Evolutionary conservation across 2,329 filamentous ascomycete species (phyloP), one percentile per base, ranked within the genome.

Genomic region (Dothideomycetes sp.): DNA sequence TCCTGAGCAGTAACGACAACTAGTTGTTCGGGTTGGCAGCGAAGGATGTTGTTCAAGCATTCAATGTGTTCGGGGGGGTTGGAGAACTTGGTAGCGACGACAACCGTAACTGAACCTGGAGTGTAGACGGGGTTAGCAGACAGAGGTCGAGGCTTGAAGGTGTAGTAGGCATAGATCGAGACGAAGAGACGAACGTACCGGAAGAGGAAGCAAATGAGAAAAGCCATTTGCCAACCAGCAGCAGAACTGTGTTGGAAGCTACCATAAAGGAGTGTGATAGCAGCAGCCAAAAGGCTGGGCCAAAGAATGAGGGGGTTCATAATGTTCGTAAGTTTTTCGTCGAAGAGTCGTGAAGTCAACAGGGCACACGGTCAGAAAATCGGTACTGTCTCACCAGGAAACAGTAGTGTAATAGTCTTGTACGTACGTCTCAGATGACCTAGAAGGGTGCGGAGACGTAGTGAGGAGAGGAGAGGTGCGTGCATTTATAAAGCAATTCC

Each of bases 81-180:
- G 40, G 53, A 53, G 47, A 57, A 60, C 2, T 54, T 56, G 1
- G 57, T 60, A 1, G 57, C 57, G 14, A 59, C 46, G 19, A 59
- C 42, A 33, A 59, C 52, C 1, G 54, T 53, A 16, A 51, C 53
- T 42, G 59, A 53, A 10, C 41, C 24, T 3, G 47, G 37, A 9
- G 34, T 48, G 45, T 47, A 58, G 5, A 29, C 48, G 5, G 57
- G 57, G 3, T 47, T 48, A 2, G 41, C 36, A 1, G 42, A 31
- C 15, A 56, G 37, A 2, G 49, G 48, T n/a, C 48, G 50, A 4
- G 55, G 45, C 36, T 52, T 51, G 49, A 51, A 55, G 10, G 44
- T 45, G 36, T 43, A 14, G 37, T 50, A 56, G 9, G 53, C 49
- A 41, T 42, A 46, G 32, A 55, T 51, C 32, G 51, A 45, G 17